Evolutionary conservation across 495 filamentous ascomycete species (phyloP).

Genomic region (Thozetella sp.): DNA sequence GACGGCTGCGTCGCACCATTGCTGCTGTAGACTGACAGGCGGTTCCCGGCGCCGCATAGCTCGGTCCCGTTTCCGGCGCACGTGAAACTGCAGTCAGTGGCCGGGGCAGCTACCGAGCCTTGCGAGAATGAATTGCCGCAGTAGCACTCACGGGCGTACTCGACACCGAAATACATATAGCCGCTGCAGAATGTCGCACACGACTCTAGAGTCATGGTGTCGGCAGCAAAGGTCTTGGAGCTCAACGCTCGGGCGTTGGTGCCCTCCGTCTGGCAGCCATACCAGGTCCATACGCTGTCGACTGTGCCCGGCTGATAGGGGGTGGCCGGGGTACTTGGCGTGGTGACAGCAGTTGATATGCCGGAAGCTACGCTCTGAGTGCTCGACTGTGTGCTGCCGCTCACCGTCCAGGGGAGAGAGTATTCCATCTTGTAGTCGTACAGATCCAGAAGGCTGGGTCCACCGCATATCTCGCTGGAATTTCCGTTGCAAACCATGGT

Average conservation of each 20-base stretch:
- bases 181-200: slow-evolving; percentile 59
- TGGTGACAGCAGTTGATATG: not conserved
- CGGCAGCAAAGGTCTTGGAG: slow-evolving; percentile 45
- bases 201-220: slow-evolving; percentile 61
- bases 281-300: slow-evolving; percentile 37
- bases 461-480: slow-evolving; percentile 56
- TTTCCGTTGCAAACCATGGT: slow-evolving; percentile 59
- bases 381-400: slow-evolving; percentile 2
- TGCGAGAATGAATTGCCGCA: slow-evolving; percentile 56
- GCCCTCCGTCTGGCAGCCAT: slow-evolving; percentile 49
- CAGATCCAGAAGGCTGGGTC: slow-evolving; percentile 51
- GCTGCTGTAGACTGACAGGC: slow-evolving; percentile 52
- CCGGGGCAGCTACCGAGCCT: slow-evolving; percentile 39
- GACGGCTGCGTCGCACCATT: slow-evolving; percentile 22
- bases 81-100: slow-evolving; percentile 47
- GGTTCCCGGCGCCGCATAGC: slow-evolving; percentile 51
- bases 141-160: slow-evolving; percentile 72
- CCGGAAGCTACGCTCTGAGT: not conserved
- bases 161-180: slow-evolving; percentile 62
- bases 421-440: slow-evolving; percentile 40
- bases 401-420: slow-evolving; percentile 5
- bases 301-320: slow-evolving; percentile 37
- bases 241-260: slow-evolving; percentile 55
- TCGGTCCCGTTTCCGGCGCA: slow-evolving; percentile 46
- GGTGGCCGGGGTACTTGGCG: slow-evolving; percentile 19